Evolutionary conservation across 257 asterid genomes (phyloP).

Genomic region (Lithospermum erythrorhizon): DNA sequence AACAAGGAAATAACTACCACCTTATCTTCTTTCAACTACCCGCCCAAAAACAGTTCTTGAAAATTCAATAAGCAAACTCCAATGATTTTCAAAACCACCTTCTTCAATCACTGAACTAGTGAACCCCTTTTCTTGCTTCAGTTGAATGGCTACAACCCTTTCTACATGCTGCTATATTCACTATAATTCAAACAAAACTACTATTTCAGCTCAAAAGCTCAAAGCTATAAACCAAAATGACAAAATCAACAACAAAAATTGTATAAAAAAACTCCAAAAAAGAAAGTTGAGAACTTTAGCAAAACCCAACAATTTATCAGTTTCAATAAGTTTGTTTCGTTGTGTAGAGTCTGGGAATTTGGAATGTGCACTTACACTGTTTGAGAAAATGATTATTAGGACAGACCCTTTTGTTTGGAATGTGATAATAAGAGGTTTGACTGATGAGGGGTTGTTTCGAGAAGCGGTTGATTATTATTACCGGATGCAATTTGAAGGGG

Average conservation of each 20-base stretch:
- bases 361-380: constrained; percentile 46
- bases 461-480: constrained; percentile 38
- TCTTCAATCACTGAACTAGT: background rate
- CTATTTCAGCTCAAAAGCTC: constrained; percentile 13
- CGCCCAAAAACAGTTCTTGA: too few species aligned
- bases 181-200: background rate
- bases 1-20: too few species aligned
- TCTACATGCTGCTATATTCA: background rate
- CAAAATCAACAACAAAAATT: constrained; percentile 6
- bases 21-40: too few species aligned
- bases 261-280: constrained; percentile 6
- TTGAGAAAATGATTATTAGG: constrained; percentile 27
- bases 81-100: too few species aligned
- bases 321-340: constrained; percentile 14
- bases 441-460: constrained; percentile 31
- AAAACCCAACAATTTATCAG: constrained; percentile 11
- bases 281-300: constrained; percentile 8
- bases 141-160: constrained; percentile 1
- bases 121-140: background rate
- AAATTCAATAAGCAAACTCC: too few species aligned
- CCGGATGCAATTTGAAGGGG: constrained; percentile 38
- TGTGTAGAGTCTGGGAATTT: constrained; percentile 27
- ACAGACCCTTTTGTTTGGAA: constrained; percentile 43
- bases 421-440: constrained; percentile 38
- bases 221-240: constrained; percentile 21